Base-by-base conservation (phyloP, 1,139 yeast genomes). In the Taiozyma sp. region DNA sequence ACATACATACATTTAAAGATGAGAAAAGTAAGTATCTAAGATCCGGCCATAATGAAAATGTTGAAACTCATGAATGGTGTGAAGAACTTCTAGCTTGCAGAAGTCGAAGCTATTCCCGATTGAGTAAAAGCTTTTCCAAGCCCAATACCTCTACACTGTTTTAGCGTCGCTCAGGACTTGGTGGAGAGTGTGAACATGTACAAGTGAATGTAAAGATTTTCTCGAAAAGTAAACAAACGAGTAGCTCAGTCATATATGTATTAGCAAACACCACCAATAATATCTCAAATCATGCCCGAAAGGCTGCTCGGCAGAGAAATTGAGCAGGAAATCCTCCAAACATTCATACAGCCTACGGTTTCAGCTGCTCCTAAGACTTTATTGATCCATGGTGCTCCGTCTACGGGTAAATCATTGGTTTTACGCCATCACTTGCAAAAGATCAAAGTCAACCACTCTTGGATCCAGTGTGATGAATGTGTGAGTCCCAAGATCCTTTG, bases 391-490 rank as follows among this genome's bases (percentile, higher is more conserved):
- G 65, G 65, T 10, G 57, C 55, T 8, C 40, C 59, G 9, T 49
- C 59, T 1, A 57, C 65, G 3, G 65, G 65, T n/a, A 62, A 62
- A 45, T 49, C 64, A 7, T 32, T 51, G 8, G 49, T 57, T 4
- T 39, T 60, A 8, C 45, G 29, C 10, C 34, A 49, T 10, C 53
- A 56, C 3, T 43, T 62, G 4, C 30, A 49, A 1, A 8, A 45
- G 14, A 27, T 51, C 2, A 28, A 44, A 0, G 61, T 54, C 14
- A 48, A 49, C 14, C 23, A 49, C 41, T 45, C 61, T 4, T 50
- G 58, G 53, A 51, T 62, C 10, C 44, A 54, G 6, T 59, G 64
- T 44, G 64, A 61, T 39, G 63, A 62, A 41, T 62, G 65, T 45
- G 53, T 61, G 1, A 54, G 62, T 1, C 10, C 55, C 4, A 61